A percentile compares a stretch with the other conserved stretches of the same genome.
These are phyloP conservation scores for Taphrina communis DNA, from an alignment of 1,139 yeast genomes.

Conservation along the genomic window DNA sequence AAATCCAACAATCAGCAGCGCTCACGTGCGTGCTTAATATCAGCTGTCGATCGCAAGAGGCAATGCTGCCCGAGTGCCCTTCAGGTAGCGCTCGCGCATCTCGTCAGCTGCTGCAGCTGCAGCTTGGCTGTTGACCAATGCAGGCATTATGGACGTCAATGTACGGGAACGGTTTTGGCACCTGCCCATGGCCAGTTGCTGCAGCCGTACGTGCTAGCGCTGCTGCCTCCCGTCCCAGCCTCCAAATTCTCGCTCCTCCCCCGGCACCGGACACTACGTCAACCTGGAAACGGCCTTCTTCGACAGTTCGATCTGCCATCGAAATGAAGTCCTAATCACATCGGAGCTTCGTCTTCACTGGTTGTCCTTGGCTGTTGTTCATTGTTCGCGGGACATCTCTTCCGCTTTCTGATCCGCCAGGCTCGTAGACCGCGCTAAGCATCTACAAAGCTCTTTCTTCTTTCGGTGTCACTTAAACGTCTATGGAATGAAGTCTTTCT, in stretches of 20 bases:
- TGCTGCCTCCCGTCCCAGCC: slow-evolving; percentile 4
- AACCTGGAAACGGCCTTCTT: background rate
- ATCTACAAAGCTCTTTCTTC: background rate
- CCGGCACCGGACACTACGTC: slow-evolving; percentile 4
- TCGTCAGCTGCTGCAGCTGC: too few relatives aligned
- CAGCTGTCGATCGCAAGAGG: too few relatives aligned
- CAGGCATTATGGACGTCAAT: too few relatives aligned
- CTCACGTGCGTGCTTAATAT: too few relatives aligned
- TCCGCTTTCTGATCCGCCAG: background rate
- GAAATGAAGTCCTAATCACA: background rate
- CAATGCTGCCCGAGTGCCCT: too few relatives aligned
- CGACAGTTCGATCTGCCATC: background rate
- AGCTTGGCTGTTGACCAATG: too few relatives aligned
- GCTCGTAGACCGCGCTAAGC: background rate
- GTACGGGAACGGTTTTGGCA: too few relatives aligned
- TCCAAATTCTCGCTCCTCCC: slow-evolving; percentile 1
- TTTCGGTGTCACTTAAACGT: background rate
- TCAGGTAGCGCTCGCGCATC: too few relatives aligned
- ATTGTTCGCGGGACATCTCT: background rate
- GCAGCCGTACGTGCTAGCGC: background rate
- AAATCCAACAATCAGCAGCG: too few relatives aligned
- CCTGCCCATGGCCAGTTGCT: too few relatives aligned
- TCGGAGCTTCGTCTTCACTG: background rate
- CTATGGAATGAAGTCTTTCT: slow-evolving; percentile 33
- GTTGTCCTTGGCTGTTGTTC: background rate